These are phyloP conservation scores for Mortierella sp. DNA, from an alignment of 371 early-diverging fungal species.

Conservation along the genomic window DNA sequence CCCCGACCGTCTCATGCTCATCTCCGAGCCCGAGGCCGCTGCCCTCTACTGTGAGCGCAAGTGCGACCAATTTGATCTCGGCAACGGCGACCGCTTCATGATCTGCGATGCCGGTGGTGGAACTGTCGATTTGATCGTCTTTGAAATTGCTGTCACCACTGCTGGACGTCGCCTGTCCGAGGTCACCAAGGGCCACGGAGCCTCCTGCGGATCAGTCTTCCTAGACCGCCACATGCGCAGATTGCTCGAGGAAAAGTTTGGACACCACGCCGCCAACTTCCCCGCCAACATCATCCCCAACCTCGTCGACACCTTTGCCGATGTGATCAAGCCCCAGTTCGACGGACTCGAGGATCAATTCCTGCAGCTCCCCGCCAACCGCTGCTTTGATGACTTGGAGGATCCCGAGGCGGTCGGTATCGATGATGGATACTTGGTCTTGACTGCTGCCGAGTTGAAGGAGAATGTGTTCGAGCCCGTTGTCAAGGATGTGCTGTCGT, in stretches of 20 bases:
- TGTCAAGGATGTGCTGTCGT: slow-evolving; percentile 62
- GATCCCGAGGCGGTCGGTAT: slow-evolving; percentile 69
- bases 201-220: slow-evolving; percentile 70
- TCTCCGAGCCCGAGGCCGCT: slow-evolving; percentile 69
- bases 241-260: slow-evolving; percentile 66
- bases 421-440: slow-evolving; percentile 65
- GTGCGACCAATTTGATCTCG: slow-evolving; percentile 66
- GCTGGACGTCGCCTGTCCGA: slow-evolving; percentile 64
- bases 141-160: slow-evolving; percentile 58
- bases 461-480: slow-evolving; percentile 72
- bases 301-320: slow-evolving; percentile 69
- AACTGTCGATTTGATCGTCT: slow-evolving; percentile 72
- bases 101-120: slow-evolving; percentile 75
- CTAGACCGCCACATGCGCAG: slow-evolving; percentile 72
- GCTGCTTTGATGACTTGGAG: slow-evolving; percentile 64
- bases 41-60: slow-evolving; percentile 71
- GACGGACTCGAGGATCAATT: slow-evolving; percentile 69
- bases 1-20: slow-evolving; percentile 65
- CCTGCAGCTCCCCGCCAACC: slow-evolving; percentile 66
- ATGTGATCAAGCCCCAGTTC: slow-evolving; percentile 71
- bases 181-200: slow-evolving; percentile 72
- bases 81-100: slow-evolving; percentile 66
- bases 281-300: slow-evolving; percentile 70
- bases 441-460: slow-evolving; percentile 64
- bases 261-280: slow-evolving; percentile 66